These are phyloP conservation scores for Leucogyrophana mollusca DNA, from an alignment of 768 basidiomycete species.

Conservation along the genomic window DNA sequence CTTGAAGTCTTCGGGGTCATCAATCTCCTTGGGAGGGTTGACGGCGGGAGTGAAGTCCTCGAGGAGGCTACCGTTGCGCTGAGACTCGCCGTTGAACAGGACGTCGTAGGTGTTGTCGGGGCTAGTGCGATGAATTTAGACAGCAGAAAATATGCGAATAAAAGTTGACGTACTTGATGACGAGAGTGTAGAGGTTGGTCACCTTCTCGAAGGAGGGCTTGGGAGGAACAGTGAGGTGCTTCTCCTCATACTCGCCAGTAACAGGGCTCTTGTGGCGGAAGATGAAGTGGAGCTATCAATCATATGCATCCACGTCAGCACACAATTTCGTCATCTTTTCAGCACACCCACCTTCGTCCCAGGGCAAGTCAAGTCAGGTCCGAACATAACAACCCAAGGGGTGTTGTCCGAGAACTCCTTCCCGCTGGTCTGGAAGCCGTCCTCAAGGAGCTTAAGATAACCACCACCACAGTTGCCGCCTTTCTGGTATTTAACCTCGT, in stretches of 20 bases:
- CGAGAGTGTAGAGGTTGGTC: conserved; percentile 92
- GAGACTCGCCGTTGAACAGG: conserved; percentile 81
- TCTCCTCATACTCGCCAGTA: conserved; percentile 93
- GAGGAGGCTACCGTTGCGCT: conserved; percentile 78
- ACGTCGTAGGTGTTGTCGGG: conserved; percentile 95
- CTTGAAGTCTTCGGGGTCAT: conserved; percentile 89
- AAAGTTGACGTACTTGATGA: conserved; percentile 88
- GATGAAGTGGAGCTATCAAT: conserved; percentile 93
- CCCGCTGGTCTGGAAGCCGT: conserved; percentile 90
- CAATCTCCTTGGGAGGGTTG: conserved; percentile 91
- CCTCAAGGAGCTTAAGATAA: conserved; percentile 93
- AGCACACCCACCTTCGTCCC: conserved; percentile 72
- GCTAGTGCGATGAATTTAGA: conserved; percentile 34
- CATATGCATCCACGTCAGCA: conserved; percentile 5
- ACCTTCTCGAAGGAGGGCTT: conserved; percentile 85
- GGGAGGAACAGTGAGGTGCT: conserved; percentile 84
- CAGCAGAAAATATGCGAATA: conserved; percentile 5
- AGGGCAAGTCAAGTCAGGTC: conserved; percentile 92
- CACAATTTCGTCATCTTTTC: too few relatives aligned
- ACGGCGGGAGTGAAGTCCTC: conserved; percentile 93
- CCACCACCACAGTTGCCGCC: conserved; percentile 99
- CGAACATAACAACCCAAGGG: conserved; percentile 96
- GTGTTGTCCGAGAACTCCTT: conserved; percentile 94
- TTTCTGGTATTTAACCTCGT: conserved; percentile 99
- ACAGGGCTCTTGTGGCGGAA: conserved; percentile 97